Base-by-base conservation (phyloP, 2,329 filamentous ascomycete genomes). In the Mycogone perniciosa region DNA sequence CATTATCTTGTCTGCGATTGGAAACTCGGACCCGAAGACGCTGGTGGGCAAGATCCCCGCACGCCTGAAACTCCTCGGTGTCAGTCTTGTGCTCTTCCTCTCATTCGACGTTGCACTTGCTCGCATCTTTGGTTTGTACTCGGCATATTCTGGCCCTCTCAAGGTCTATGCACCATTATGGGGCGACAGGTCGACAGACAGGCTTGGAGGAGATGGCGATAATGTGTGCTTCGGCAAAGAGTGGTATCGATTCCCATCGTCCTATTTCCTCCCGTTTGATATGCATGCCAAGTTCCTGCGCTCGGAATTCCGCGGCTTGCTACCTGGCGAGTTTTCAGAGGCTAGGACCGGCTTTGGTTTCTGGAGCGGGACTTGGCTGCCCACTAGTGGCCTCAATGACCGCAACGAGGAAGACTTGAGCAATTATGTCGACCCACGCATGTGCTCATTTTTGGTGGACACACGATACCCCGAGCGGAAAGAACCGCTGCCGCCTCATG, bases 201-300 rank as follows among this genome's bases (percentile, higher is more conserved):
- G 71, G 7, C 77, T 73, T 1, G 59, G 87, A 5, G 79, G 81
- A 2, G 68, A 71, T 0, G 65, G 72, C 2, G 85, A 89, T 56
- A 83, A 76, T 13, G 81, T 99, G 3, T 99, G 93, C 66, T 80
- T 96, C 37, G 90, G 89, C 30, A 99, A 97, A 66, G 93, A 99
- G 65, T 99, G 93, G 93, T 96, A 99, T 67, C 88, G 93, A 34
- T 97, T 96, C 64, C 92, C 93, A 1, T 92, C 88, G 1, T 95
- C 91, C 0, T 97, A 90, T 72, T 90, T 93, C 65, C 75, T 99
- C 3, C 92, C 93, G 0, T 75, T 84, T n/a, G 80, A 82, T 45
- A 88, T 93, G 74, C 85, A 81, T 57, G 86, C 88, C 60, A 96
- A 93, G 60, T 99, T 96, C 62, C 75, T 99, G 59, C 88, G 86